phyloP scores from a whole-genome alignment of 805 yeast genomes.

The Pichia gijzeniarum region DNA sequence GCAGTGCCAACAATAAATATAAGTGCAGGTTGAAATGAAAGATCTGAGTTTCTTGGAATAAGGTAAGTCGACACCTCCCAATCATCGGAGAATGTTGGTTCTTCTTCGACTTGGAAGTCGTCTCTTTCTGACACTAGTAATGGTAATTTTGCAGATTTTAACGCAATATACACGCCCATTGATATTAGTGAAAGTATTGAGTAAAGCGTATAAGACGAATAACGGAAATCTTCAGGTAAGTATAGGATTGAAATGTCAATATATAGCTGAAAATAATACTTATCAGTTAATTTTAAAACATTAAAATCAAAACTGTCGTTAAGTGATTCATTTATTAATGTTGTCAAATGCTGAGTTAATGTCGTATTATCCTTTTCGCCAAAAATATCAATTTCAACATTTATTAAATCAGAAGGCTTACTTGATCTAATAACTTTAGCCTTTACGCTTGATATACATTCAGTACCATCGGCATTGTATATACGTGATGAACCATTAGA shows the following conservation, averaged over 20 bases:
- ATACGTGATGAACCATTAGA: conserved; percentile 92
- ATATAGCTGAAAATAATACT: conserved; percentile 68
- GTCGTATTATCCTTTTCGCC: conserved; percentile 78
- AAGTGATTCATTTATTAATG: conserved; percentile 51
- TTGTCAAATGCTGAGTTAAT: conserved; percentile 55
- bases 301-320: conserved; percentile 45
- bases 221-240: conserved; percentile 34
- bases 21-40: conserved; percentile 59
- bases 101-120: conserved; percentile 67
- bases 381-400: conserved; percentile 74
- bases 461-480: conserved; percentile 82
- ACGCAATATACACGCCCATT: conserved; percentile 73
- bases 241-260: conserved; percentile 78
- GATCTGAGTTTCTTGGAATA: conserved; percentile 29
- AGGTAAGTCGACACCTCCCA: conserved; percentile 57
- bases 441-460: conserved; percentile 87
- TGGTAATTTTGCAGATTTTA: conserved; percentile 73
- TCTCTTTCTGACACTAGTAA: conserved; percentile 61
- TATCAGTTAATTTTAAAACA: conserved; percentile 57
- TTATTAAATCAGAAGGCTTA: conserved; percentile 45
- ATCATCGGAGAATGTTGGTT: conserved; percentile 87
- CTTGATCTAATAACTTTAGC: conserved; percentile 58
- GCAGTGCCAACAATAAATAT: conserved; percentile 70
- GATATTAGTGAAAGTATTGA: conserved; percentile 55
- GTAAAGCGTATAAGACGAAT: conserved; percentile 65